A percentile compares a stretch with the other conserved stretches of the same genome.
Evolutionary conservation across 2,329 filamentous ascomycete species (phyloP).

Genomic region (Aureobasidium zeae): DNA sequence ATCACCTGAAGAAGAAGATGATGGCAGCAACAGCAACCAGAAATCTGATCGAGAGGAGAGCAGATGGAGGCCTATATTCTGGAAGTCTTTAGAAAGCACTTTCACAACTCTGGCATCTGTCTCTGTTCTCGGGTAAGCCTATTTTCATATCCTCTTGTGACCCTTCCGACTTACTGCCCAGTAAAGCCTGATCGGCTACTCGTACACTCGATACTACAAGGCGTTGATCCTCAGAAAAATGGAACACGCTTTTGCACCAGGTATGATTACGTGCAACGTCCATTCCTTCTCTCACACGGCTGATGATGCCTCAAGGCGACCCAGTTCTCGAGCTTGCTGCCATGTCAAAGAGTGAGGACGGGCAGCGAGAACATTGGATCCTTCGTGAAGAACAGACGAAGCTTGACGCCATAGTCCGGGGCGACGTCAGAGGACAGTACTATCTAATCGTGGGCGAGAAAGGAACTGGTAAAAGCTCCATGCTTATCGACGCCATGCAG

Average conservation of each 20-base stretch:
- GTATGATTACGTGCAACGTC: conserved; percentile 46
- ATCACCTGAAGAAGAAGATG: conserved; percentile 11
- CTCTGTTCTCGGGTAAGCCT: conserved; percentile 4
- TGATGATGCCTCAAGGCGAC: conserved; percentile 47
- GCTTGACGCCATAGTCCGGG: conserved; percentile 75
- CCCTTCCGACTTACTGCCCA: background rate
- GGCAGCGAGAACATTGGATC: conserved; percentile 27
- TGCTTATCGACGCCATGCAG: conserved; percentile 92
- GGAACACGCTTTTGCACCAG: conserved; percentile 79
- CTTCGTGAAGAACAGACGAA: conserved; percentile 41
- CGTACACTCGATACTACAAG: conserved; percentile 61
- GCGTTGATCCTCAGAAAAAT: conserved; percentile 85
- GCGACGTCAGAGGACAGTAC: conserved; percentile 69
- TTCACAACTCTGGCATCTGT: conserved; percentile 11
- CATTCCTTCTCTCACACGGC: background rate
- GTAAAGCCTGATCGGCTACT: conserved; percentile 33
- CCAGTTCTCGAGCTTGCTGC: conserved; percentile 57
- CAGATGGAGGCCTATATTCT: conserved; percentile 14
- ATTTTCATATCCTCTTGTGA: background rate
- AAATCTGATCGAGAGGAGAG: conserved; percentile 3
- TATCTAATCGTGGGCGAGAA: conserved; percentile 90
- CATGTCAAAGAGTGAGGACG: conserved; percentile 23
- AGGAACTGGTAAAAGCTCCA: conserved; percentile 91
- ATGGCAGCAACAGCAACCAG: background rate
- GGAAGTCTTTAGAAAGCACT: conserved; percentile 11